Percentiles rank a stretch among this genome's conserved stretches.
Conservation (phyloP, 1,284 basidiomycete genomes). For the Apiotrichum porosum region DNA sequence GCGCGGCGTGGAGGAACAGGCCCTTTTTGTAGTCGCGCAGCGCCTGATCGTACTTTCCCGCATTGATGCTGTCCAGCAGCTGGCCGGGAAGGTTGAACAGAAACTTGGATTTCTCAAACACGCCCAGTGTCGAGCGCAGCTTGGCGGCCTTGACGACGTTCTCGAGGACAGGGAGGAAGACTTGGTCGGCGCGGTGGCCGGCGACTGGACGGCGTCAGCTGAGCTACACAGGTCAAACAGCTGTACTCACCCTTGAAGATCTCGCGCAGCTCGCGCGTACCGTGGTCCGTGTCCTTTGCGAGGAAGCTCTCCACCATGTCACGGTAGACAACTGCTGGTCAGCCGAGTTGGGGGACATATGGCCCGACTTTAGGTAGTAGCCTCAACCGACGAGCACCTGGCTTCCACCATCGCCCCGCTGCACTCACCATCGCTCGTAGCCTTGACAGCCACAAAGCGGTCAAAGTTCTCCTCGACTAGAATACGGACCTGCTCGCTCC, state of each 20-base stretch:
- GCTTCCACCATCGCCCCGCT: too few species aligned
- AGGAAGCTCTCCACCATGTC: constrained; percentile 92
- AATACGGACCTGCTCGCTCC: constrained; percentile 87
- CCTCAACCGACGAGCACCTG: too few species aligned
- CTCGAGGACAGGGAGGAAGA: constrained; percentile 93
- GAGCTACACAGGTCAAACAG: neutral
- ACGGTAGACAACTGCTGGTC: constrained; percentile 69
- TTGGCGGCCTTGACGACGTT: constrained; percentile 93
- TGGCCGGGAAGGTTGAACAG: constrained; percentile 95
- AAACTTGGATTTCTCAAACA: constrained; percentile 96
- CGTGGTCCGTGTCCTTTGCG: constrained; percentile 70
- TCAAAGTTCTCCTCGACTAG: constrained; percentile 98
- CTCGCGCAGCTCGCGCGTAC: constrained; percentile 72
- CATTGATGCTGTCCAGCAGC: constrained; percentile 75
- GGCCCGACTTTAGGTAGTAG: too few species aligned
- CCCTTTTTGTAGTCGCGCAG: constrained; percentile 97
- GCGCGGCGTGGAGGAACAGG: constrained; percentile 71
- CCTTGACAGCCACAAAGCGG: constrained; percentile 94
- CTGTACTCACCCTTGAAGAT: constrained; percentile 68
- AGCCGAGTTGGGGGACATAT: too few species aligned
- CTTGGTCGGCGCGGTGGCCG: constrained; percentile 85
- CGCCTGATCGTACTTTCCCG: constrained; percentile 86
- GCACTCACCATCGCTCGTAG: constrained; percentile 83
- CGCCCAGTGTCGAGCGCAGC: constrained; percentile 83
- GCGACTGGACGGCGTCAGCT: constrained; percentile 47